phyloP scores from a whole-genome alignment of 164 flowering plant species.

The Liriodendron chinense region DNA sequence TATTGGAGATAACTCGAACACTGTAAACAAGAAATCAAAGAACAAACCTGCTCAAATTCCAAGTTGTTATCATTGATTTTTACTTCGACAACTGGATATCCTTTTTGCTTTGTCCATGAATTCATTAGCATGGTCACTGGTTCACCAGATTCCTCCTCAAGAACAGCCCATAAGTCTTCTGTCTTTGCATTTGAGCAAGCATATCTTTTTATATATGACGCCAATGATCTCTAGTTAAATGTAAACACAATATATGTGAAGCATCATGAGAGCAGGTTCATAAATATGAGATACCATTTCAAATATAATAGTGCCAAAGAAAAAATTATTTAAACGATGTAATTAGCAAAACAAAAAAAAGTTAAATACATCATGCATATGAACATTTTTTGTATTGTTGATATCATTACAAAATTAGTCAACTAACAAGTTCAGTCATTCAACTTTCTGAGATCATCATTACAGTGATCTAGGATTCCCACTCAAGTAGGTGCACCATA shows the following conservation, averaged over 20 bases:
- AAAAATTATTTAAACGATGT: background rate
- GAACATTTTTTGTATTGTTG: background rate
- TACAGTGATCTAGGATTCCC: too few relatives aligned
- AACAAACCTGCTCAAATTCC: constrained; percentile 84
- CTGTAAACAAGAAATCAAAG: background rate
- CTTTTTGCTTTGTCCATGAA: constrained; percentile 94
- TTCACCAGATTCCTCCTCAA: constrained; percentile 86
- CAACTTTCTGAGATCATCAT: too few relatives aligned
- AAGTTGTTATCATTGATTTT: constrained; percentile 51
- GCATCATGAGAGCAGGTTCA: background rate
- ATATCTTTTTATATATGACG: constrained; percentile 72
- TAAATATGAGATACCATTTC: background rate
- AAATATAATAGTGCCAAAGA: too few relatives aligned
- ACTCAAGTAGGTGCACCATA: too few relatives aligned
- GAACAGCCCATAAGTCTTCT: constrained; percentile 90
- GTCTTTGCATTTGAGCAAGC: constrained; percentile 89
- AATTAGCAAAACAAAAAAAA: background rate
- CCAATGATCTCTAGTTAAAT: constrained; percentile 62
- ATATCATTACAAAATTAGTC: too few relatives aligned
- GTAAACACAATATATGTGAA: background rate
- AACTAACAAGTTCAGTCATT: too few relatives aligned
- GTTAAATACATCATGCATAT: background rate
- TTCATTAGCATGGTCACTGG: constrained; percentile 86
- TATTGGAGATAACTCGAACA: too few relatives aligned
- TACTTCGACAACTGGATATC: constrained; percentile 87